Evolutionary conservation across 1,284 basidiomycete species (phyloP).

Genomic region (Abortiporus biennis): DNA sequence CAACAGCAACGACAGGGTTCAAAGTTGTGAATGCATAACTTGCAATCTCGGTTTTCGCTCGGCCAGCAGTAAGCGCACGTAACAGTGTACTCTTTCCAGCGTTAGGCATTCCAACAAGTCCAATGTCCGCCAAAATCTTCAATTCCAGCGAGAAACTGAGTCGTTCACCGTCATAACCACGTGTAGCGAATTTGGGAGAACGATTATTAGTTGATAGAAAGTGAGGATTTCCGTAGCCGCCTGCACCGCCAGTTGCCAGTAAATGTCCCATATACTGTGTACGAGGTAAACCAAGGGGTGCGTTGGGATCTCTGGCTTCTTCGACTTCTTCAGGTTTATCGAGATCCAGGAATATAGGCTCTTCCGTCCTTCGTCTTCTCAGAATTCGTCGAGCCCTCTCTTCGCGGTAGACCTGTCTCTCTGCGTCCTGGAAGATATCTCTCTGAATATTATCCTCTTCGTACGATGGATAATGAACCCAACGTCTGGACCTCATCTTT

Average conservation of each 20-base stretch:
- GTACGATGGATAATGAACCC: slow-evolving; percentile 75
- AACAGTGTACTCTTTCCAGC: slow-evolving; percentile 89
- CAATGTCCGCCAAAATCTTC: slow-evolving; percentile 91
- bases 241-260: slow-evolving; percentile 74
- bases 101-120: slow-evolving; percentile 94
- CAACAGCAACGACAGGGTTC: slow-evolving; percentile 92
- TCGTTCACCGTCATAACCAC: slow-evolving; percentile 78
- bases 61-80: slow-evolving; percentile 81
- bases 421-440: slow-evolving; percentile 74
- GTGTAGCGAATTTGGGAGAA: slow-evolving; percentile 77
- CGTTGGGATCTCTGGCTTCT: slow-evolving; percentile 39
- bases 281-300: slow-evolving; percentile 63
- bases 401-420: slow-evolving; percentile 53
- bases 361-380: slow-evolving; percentile 34
- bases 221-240: slow-evolving; percentile 89
- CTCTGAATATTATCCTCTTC: slow-evolving; percentile 56
- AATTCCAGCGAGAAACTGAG: slow-evolving; percentile 88
- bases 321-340: slow-evolving; percentile 43
- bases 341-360: slow-evolving; percentile 55
- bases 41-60: slow-evolving; percentile 84
- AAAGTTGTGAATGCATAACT: slow-evolving; percentile 93
- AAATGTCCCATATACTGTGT: slow-evolving; percentile 61
- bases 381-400: slow-evolving; percentile 54
- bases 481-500: slow-evolving; percentile 61
- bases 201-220: slow-evolving; percentile 67